Conservation (phyloP, 129 eudicot genomes). For the Apium graveolens region DNA sequence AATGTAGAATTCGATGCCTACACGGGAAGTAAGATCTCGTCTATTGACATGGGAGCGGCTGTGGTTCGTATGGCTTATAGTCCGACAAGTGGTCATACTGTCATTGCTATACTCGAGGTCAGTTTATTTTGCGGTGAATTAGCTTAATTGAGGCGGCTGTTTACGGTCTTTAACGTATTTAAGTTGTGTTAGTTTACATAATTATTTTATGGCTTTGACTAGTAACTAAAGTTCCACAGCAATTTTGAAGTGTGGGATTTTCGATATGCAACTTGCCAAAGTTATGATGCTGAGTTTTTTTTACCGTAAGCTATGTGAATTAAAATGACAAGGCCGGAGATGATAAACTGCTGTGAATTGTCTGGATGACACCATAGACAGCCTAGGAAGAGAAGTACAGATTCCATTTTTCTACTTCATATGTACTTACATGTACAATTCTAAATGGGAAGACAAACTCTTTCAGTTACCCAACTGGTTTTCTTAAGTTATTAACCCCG, state of each 20-base stretch:
- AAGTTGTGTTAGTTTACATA: neutral
- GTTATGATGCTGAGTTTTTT: slow-evolving; percentile 36
- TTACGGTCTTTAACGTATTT: neutral
- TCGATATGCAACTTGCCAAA: slow-evolving; percentile 27
- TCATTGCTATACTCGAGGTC: slow-evolving; percentile 93
- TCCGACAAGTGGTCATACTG: slow-evolving; percentile 80
- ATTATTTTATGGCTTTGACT: neutral
- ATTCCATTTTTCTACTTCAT: neutral
- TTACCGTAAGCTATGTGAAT: slow-evolving; percentile 53
- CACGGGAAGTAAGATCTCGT: slow-evolving; percentile 92
- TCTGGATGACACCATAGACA: neutral
- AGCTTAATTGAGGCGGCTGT: neutral
- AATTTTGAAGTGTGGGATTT: slow-evolving; percentile 40
- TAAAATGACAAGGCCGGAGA: slow-evolving; percentile 20
- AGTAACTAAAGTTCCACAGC: slow-evolving; percentile 18
- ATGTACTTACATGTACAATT: neutral
- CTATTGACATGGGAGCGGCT: slow-evolving; percentile 84
- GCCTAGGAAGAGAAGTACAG: neutral
- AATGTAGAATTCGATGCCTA: slow-evolving; percentile 79
- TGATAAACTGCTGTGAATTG: neutral
- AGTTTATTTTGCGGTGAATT: neutral
- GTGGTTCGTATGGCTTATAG: slow-evolving; percentile 92
- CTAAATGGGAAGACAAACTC: neutral
- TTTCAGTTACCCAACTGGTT: neutral
- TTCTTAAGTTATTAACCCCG: neutral